A percentile compares a stretch with the other conserved stretches of the same genome.
These are phyloP conservation scores for Aspergillus pseudonomiae DNA, from an alignment of 2,329 filamentous ascomycete genomes.

Conservation along the genomic window DNA sequence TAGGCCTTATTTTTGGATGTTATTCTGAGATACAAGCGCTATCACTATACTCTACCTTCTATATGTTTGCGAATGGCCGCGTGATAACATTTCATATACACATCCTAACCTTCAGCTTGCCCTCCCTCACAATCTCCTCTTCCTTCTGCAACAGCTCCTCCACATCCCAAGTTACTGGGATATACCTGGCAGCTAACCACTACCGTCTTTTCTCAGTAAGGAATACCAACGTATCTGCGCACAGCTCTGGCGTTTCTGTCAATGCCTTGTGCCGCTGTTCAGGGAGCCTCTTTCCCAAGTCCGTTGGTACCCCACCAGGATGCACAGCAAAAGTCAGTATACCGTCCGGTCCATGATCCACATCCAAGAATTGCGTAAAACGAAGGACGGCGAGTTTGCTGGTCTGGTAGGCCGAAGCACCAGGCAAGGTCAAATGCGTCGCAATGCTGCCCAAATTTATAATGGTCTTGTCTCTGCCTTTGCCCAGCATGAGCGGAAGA, in stretches of 20 bases:
- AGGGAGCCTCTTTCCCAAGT: conserved; percentile 38
- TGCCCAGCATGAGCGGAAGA: conserved; percentile 43
- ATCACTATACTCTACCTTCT: background rate
- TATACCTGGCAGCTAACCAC: background rate
- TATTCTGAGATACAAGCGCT: background rate
- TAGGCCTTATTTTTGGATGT: background rate
- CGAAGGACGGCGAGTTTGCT: conserved; percentile 55
- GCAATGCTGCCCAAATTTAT: conserved; percentile 54
- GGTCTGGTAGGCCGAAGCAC: conserved; percentile 50
- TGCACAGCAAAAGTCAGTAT: conserved; percentile 45
- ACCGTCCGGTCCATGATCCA: conserved; percentile 51
- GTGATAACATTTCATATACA: background rate
- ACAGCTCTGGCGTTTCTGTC: conserved; percentile 36
- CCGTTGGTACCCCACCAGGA: conserved; percentile 45
- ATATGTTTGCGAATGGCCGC: background rate
- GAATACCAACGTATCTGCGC: background rate
- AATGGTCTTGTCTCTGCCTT: conserved; percentile 42
- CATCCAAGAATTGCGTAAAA: conserved; percentile 53
- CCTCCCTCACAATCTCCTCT: conserved; percentile 13
- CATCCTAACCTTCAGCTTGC: background rate
- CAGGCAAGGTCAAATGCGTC: conserved; percentile 32
- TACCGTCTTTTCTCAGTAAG: background rate
- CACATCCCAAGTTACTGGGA: background rate
- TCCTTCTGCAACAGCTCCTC: conserved; percentile 2
- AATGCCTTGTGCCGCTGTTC: conserved; percentile 27